phyloP scores from a whole-genome alignment of 441 rosid genomes.

The Eugenia klotzschiana region DNA sequence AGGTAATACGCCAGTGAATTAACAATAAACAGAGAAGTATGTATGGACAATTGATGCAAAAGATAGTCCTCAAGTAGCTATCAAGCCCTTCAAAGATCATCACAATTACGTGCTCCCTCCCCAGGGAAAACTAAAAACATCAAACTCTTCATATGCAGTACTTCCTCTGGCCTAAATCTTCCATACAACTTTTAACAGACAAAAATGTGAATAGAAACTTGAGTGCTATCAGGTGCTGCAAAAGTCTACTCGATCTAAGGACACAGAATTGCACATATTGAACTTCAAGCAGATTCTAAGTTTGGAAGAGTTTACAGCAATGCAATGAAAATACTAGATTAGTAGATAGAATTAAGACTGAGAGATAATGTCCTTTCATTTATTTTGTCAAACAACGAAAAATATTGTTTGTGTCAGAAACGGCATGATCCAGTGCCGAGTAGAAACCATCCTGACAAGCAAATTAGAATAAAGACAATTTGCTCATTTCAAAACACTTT shows the following conservation, averaged over 20 bases:
- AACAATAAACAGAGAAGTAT: not conserved
- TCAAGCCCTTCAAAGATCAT: not conserved
- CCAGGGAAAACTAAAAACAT: not conserved
- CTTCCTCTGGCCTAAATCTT: not conserved
- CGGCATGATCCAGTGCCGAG: not conserved
- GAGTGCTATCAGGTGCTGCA: not conserved
- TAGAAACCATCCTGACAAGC: not conserved
- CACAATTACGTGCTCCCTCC: not conserved
- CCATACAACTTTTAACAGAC: not conserved
- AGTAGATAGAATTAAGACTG: not conserved
- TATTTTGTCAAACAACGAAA: not conserved
- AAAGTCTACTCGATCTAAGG: not conserved
- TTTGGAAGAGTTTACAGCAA: not conserved
- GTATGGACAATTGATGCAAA: not conserved
- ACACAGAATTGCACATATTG: not conserved
- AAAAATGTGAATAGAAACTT: not conserved
- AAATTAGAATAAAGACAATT: not conserved
- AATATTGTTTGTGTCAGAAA: not conserved
- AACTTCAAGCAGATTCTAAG: not conserved
- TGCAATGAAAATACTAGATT: not conserved
- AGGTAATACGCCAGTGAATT: not conserved
- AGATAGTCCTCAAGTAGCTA: not conserved
- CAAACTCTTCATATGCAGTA: not conserved
- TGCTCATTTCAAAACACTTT: not conserved
- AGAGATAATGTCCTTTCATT: not conserved